A percentile compares a stretch with the other conserved stretches of the same genome.
Evolutionary conservation across 2,329 filamentous ascomycete genomes (phyloP).

Genomic region (Akanthomyces dipterigenus): DNA sequence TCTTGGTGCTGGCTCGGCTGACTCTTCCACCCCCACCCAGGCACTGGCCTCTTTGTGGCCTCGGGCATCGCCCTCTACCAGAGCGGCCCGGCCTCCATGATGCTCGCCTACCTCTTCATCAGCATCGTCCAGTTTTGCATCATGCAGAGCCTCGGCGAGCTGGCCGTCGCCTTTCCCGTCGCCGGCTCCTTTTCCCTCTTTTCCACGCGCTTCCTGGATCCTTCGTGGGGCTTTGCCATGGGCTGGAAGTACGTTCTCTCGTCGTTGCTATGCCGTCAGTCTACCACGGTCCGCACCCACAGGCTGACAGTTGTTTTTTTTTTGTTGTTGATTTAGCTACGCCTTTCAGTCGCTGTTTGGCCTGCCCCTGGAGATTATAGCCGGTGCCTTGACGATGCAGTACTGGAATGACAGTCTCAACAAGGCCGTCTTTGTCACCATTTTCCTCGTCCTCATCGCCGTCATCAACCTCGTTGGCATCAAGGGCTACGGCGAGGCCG

Average conservation of each 20-base stretch:
- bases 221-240: conserved; percentile 84
- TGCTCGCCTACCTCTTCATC: conserved; percentile 65
- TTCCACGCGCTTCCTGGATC: conserved; percentile 78
- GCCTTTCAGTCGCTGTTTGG: conserved; percentile 74
- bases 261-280: no score
- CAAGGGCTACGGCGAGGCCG: conserved; percentile 21
- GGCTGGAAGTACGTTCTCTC: conserved; percentile 69
- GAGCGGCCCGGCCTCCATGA: conserved; percentile 66
- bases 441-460: conserved; percentile 56
- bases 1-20: not conserved
- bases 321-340: conserved; percentile 43
- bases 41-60: conserved; percentile 72
- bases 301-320: no score
- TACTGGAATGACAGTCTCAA: conserved; percentile 62
- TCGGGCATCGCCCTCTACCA: conserved; percentile 59
- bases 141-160: conserved; percentile 75
- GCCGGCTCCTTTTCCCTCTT: conserved; percentile 80
- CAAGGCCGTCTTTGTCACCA: conserved; percentile 67
- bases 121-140: conserved; percentile 79
- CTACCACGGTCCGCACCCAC: no score
- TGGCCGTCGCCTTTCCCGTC: conserved; percentile 77
- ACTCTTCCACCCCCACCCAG: conserved; percentile 26
- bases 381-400: conserved; percentile 68
- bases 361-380: conserved; percentile 71
- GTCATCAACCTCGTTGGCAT: conserved; percentile 21